phyloP scores from a whole-genome alignment of 257 asterid species.

The Plantago major region DNA sequence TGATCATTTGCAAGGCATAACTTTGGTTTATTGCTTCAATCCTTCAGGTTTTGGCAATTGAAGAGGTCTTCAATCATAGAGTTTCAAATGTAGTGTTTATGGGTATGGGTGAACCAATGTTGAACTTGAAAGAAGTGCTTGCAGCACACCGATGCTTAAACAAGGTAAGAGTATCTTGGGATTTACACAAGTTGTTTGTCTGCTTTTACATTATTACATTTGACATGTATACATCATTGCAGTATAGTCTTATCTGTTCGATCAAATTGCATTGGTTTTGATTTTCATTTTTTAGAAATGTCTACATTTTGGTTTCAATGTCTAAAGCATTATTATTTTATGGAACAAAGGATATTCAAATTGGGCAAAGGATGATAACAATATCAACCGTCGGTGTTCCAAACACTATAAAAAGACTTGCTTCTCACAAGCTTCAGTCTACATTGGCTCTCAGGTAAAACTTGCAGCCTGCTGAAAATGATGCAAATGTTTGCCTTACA shows the following conservation, averaged over 20 bases:
- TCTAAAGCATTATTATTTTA: slow-evolving; percentile 15
- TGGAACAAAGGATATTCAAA: slow-evolving; percentile 66
- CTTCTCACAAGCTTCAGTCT: slow-evolving; percentile 90
- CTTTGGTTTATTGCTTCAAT: slow-evolving; percentile 9
- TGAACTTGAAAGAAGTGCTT: slow-evolving; percentile 87
- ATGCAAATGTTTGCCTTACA: too few species aligned
- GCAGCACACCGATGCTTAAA: slow-evolving; percentile 94
- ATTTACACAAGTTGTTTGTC: background rate
- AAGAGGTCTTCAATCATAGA: slow-evolving; percentile 77
- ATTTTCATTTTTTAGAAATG: background rate
- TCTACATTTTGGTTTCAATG: background rate
- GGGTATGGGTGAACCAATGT: slow-evolving; percentile 99
- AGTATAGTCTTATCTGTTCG: background rate
- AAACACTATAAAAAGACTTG: slow-evolving; percentile 78
- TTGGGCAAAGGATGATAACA: slow-evolving; percentile 98
- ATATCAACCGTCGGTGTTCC: slow-evolving; percentile 98
- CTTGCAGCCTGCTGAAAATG: background rate
- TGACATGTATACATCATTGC: background rate
- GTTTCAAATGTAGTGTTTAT: slow-evolving; percentile 94
- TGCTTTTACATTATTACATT: background rate
- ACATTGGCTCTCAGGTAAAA: slow-evolving; percentile 86
- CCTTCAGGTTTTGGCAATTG: slow-evolving; percentile 86
- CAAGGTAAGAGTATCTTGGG: slow-evolving; percentile 49
- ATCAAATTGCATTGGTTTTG: background rate
- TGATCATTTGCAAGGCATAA: slow-evolving; percentile 4